These are phyloP conservation scores for Entomortierella chlamydospora DNA, from an alignment of 192 early-diverging fungal species.

Conservation along the genomic window DNA sequence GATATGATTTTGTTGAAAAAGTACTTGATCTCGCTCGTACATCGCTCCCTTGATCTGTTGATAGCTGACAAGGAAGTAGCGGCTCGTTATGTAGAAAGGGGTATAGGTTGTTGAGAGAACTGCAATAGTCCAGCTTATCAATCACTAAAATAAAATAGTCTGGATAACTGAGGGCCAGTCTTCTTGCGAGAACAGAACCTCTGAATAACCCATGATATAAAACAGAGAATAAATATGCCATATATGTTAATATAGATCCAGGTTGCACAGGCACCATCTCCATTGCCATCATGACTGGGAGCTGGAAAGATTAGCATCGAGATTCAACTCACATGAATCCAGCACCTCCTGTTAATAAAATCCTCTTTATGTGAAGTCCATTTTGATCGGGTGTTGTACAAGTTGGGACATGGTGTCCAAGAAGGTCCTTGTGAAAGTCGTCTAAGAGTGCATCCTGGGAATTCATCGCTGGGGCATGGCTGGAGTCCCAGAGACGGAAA, in stretches of 20 bases:
- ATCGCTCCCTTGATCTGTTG: neutral
- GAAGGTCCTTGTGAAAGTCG: conserved; percentile 35
- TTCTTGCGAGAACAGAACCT: conserved; percentile 72
- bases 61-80: neutral
- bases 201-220: conserved; percentile 51
- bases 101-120: conserved; percentile 69
- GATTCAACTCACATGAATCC: conserved; percentile 79
- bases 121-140: conserved; percentile 87
- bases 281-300: too few relatives aligned
- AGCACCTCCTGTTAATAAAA: conserved; percentile 85
- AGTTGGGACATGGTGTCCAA: conserved; percentile 8
- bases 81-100: conserved; percentile 6
- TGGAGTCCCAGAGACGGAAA: conserved; percentile 10
- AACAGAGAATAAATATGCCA: too few relatives aligned
- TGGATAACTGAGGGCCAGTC: conserved; percentile 73
- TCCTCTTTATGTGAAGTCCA: conserved; percentile 17
- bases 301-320: too few relatives aligned
- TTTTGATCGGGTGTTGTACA: neutral
- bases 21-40: too few relatives aligned
- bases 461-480: conserved; percentile 38
- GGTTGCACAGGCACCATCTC: too few relatives aligned
- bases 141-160: conserved; percentile 74
- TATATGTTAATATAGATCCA: too few relatives aligned
- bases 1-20: conserved; percentile 2
- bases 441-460: conserved; percentile 33